phyloP scores from a whole-genome alignment of 305 asterid genomes.

The Fraxinus ornus region DNA sequence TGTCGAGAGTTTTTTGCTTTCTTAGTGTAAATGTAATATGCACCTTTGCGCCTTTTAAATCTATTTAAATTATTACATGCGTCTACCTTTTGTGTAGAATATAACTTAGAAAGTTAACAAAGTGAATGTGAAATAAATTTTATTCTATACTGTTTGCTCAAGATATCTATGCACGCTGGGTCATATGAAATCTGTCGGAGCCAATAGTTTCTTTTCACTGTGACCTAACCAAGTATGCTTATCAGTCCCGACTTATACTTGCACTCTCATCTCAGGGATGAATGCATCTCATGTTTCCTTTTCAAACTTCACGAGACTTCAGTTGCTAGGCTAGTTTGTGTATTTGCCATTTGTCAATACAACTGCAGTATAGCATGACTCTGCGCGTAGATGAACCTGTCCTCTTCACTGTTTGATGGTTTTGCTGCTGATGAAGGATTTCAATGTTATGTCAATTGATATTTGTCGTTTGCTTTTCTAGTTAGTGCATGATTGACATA shows the following conservation, averaged over 20 bases:
- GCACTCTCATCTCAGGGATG: background rate
- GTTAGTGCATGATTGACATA: background rate
- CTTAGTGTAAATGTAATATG: background rate
- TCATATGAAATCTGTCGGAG: background rate
- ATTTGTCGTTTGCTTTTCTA: background rate
- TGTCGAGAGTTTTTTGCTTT: background rate
- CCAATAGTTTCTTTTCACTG: background rate
- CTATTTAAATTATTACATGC: background rate
- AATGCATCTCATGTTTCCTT: background rate
- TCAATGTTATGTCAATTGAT: background rate
- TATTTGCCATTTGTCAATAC: background rate
- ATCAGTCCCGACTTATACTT: background rate
- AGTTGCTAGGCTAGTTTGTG: background rate
- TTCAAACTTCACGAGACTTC: background rate
- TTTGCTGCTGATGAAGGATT: background rate
- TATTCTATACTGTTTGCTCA: background rate
- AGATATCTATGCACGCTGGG: background rate
- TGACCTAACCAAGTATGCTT: background rate
- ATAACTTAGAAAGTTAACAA: background rate
- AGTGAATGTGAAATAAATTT: background rate
- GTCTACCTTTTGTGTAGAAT: background rate
- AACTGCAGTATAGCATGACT: background rate
- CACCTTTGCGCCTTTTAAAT: background rate
- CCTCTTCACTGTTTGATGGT: background rate
- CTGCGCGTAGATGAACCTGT: background rate